Evolutionary conservation across 768 basidiomycete genomes (phyloP).

Genomic region (Tulasnella sp.): DNA sequence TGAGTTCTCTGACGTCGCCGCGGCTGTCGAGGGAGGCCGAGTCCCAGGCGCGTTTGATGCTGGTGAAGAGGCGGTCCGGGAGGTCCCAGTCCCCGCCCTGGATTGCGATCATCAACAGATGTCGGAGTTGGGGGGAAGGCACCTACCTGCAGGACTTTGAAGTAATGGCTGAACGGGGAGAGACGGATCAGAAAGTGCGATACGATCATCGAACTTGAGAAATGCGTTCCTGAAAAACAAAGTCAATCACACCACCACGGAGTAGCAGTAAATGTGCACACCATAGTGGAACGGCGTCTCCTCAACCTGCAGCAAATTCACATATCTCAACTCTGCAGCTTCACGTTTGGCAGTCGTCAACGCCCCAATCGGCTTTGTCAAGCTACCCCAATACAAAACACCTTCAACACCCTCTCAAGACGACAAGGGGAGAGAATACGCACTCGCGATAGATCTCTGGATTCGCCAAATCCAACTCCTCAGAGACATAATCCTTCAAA

Average conservation of each 20-base stretch:
- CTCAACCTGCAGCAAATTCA: slow-evolving; percentile 59
- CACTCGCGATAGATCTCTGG: slow-evolving; percentile 60
- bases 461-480: slow-evolving; percentile 50
- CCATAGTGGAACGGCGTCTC: slow-evolving; percentile 84
- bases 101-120: background rate
- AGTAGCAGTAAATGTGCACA: background rate
- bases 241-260: background rate
- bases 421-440: slow-evolving; percentile 23
- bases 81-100: slow-evolving; percentile 94
- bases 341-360: slow-evolving; percentile 60
- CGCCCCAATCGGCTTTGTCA: slow-evolving; percentile 84
- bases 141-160: slow-evolving; percentile 64
- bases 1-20: slow-evolving; percentile 87
- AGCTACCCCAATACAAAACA: slow-evolving; percentile 31
- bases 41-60: slow-evolving; percentile 66
- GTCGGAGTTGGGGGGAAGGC: background rate
- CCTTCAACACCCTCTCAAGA: background rate
- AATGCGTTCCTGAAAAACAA: slow-evolving; percentile 54
- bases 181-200: slow-evolving; percentile 87
- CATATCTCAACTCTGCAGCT: slow-evolving; percentile 63
- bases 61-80: slow-evolving; percentile 77
- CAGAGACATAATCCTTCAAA: slow-evolving; percentile 68
- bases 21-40: slow-evolving; percentile 77
- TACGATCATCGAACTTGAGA: slow-evolving; percentile 93
- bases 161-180: slow-evolving; percentile 88